Evolutionary conservation across 306 rosid species (phyloP), one percentile per base, ranked within the genome.

Genomic region (Hippophae gyantsensis): DNA sequence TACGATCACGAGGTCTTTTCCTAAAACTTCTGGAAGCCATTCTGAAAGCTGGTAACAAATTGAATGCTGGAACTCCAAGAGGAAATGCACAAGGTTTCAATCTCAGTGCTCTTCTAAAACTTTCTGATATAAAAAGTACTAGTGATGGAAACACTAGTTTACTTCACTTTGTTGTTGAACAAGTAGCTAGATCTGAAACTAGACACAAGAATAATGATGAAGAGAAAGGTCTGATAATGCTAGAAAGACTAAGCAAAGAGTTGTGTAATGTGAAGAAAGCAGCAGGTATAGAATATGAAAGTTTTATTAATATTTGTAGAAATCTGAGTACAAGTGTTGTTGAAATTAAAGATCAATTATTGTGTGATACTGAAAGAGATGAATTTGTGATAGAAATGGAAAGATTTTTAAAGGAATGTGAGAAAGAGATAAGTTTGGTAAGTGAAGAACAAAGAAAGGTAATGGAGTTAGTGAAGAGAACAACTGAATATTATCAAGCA

Each of bases 11-110:
- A 8, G 81, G 81, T 6, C 67, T 92, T 7, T 82, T 92, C 61
- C 64, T 82, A 42, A 92, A 81, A 66, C 89, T 92, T 13, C 84
- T 92, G 0, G 96, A 92, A 65, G 96, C 93, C 41, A 83, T 89
- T 71, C 89, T 92, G 75, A 92, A 83, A 72, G 84, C 98, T 5
- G 88, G 96, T 48, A 87, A 87, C 58, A 62, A 83, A 43, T 78
- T 92, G 98, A 92, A 92, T 72, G 86, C 89, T 14, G 98, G 96
- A 65, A 90, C 98, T 46, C 63, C 86, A 3, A 77, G 96, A 72
- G 98, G 95, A 40, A 80, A 80, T 66, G 93, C 88, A 7, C 84
- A 81, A 68, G 98, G 86, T 7, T 92, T 92, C 84, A 82, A 92
- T 68, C 76, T 88, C 12, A 75, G 58, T 18, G 66, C 96, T 54